phyloP scores from a whole-genome alignment of 2,329 filamentous ascomycete genomes.

The Teratosphaeria gauchensis region DNA sequence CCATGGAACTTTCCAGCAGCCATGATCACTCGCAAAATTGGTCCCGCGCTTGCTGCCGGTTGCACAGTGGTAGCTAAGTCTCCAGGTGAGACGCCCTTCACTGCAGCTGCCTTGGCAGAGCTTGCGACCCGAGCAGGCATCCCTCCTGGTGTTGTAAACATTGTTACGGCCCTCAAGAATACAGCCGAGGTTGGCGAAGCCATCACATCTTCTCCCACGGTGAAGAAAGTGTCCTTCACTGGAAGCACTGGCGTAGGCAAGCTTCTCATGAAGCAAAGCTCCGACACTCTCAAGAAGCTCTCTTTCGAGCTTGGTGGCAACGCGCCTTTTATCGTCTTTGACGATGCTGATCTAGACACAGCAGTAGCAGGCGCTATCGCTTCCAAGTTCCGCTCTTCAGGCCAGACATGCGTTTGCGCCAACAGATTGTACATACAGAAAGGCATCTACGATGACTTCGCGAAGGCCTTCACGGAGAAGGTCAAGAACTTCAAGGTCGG shows the following conservation, averaged over 20 bases:
- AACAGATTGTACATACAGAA: slow-evolving; percentile 75
- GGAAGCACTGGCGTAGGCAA: slow-evolving; percentile 59
- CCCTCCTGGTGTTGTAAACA: slow-evolving; percentile 81
- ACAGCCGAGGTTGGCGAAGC: slow-evolving; percentile 68
- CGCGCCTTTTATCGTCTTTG: slow-evolving; percentile 92
- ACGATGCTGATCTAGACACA: slow-evolving; percentile 75
- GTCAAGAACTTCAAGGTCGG: slow-evolving; percentile 68
- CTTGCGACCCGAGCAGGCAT: slow-evolving; percentile 79
- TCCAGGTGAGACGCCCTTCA: slow-evolving; percentile 86
- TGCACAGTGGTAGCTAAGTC: slow-evolving; percentile 91
- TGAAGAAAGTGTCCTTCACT: slow-evolving; percentile 92
- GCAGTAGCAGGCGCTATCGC: slow-evolving; percentile 75
- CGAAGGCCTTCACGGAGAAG: slow-evolving; percentile 57
- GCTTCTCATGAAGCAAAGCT: slow-evolving; percentile 83
- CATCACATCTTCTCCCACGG: slow-evolving; percentile 63
- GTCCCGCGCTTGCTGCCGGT: slow-evolving; percentile 70
- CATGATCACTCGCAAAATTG: slow-evolving; percentile 41
- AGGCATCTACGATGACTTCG: slow-evolving; percentile 69
- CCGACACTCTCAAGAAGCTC: slow-evolving; percentile 72
- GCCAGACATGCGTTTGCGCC: slow-evolving; percentile 79
- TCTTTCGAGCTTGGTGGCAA: slow-evolving; percentile 93
- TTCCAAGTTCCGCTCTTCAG: slow-evolving; percentile 87
- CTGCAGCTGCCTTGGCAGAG: slow-evolving; percentile 77
- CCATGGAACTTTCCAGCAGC: slow-evolving; percentile 72
- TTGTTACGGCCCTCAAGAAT: slow-evolving; percentile 71